Evolutionary conservation across 768 basidiomycete genomes (phyloP).

Genomic region (Serendipita vermifera): DNA sequence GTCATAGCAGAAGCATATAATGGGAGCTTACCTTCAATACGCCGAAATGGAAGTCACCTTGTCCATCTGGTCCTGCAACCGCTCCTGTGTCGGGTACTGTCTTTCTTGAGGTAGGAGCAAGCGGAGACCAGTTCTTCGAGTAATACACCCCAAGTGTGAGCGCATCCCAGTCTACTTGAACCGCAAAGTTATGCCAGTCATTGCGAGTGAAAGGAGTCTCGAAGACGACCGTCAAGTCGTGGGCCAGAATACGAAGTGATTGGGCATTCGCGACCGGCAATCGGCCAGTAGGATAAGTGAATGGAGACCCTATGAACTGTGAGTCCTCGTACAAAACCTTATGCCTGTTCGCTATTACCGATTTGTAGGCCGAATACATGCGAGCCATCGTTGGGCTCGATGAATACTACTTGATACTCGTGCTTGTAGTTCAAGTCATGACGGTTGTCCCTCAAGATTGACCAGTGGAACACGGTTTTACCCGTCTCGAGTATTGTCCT

Average conservation of each 20-base stretch:
- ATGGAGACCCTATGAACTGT: constrained; percentile 8
- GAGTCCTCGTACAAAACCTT: not conserved
- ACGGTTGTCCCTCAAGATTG: constrained; percentile 11
- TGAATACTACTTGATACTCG: constrained; percentile 31
- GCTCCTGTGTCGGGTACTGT: constrained; percentile 9
- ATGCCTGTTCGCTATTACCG: constrained; percentile 25
- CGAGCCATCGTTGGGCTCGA: constrained; percentile 46
- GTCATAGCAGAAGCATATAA: not conserved
- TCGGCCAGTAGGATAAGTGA: constrained; percentile 29
- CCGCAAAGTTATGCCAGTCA: constrained; percentile 16
- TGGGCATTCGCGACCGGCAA: constrained; percentile 33
- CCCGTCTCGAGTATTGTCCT: constrained; percentile 18
- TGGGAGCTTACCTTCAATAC: constrained; percentile 14
- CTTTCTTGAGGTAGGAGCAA: constrained; percentile 11
- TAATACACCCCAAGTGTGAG: constrained; percentile 16
- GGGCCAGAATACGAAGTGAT: constrained; percentile 43
- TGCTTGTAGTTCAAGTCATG: constrained; percentile 14
- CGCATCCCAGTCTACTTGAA: constrained; percentile 17
- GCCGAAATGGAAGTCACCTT: constrained; percentile 17
- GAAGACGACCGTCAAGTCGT: constrained; percentile 22
- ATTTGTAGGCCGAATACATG: constrained; percentile 50
- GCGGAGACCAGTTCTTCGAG: constrained; percentile 11
- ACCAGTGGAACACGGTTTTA: constrained; percentile 15
- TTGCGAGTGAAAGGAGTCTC: constrained; percentile 12
- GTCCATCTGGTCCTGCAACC: constrained; percentile 15